phyloP scores from a whole-genome alignment of 2,329 filamentous ascomycete species.

The Beauveria varroae region DNA sequence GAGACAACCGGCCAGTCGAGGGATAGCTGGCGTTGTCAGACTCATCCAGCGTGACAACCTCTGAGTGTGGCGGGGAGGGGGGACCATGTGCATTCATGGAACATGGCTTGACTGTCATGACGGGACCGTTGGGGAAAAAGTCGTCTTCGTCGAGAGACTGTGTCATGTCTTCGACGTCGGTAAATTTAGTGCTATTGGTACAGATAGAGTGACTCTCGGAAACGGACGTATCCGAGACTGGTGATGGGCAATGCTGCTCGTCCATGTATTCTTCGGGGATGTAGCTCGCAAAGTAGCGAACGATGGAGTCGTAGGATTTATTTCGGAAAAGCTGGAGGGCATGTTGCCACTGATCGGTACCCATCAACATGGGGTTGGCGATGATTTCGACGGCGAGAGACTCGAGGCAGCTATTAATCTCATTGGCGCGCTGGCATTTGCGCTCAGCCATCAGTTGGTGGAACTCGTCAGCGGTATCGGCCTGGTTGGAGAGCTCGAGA shows the following conservation, averaged over 20 bases:
- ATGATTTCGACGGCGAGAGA: constrained; percentile 54
- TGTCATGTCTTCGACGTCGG: constrained; percentile 30
- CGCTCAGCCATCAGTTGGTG: constrained; percentile 46
- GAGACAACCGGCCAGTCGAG: constrained; percentile 34
- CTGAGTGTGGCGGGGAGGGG: constrained; percentile 38
- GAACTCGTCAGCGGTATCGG: constrained; percentile 45
- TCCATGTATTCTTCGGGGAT: constrained; percentile 42
- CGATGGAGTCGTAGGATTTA: constrained; percentile 51
- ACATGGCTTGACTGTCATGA: constrained; percentile 39
- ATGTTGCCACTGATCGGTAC: constrained; percentile 50
- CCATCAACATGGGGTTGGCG: constrained; percentile 50
- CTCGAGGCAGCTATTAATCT: constrained; percentile 49
- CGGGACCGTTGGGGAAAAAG: constrained; percentile 21
- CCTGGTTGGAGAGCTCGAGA: constrained; percentile 47
- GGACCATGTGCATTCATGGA: constrained; percentile 22
- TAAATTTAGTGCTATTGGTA: constrained; percentile 30
- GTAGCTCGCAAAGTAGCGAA: constrained; percentile 53
- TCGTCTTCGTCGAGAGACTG: constrained; percentile 38
- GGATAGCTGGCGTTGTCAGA: constrained; percentile 17
- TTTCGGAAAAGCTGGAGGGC: constrained; percentile 53
- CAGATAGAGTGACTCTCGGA: constrained; percentile 18
- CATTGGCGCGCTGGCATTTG: constrained; percentile 44
- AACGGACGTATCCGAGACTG: constrained; percentile 27
- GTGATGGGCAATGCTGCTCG: constrained; percentile 24
- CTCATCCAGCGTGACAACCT: constrained; percentile 40